A percentile compares a stretch with the other conserved stretches of the same genome.
Conservation (phyloP, 371 early-diverging fungal genomes). For the Mortierella sp. region DNA sequence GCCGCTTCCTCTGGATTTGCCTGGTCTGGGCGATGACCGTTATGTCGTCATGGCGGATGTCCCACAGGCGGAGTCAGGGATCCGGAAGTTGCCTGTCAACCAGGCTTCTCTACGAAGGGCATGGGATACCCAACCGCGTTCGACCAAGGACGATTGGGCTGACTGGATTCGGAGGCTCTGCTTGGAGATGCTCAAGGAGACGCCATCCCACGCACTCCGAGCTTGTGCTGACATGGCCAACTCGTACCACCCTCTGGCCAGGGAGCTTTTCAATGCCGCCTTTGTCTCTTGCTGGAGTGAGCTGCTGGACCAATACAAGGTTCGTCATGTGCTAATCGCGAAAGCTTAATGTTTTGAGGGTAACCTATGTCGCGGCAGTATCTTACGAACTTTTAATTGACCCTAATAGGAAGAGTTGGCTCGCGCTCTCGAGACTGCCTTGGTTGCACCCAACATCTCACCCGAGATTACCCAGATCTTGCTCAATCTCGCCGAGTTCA, state of each 20-base stretch:
- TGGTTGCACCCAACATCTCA: slow-evolving; percentile 88
- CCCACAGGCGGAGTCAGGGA: slow-evolving; percentile 56
- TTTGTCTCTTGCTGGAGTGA: slow-evolving; percentile 98
- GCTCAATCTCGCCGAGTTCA: slow-evolving; percentile 96
- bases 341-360: not conserved
- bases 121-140: slow-evolving; percentile 93
- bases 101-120: slow-evolving; percentile 90
- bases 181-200: slow-evolving; percentile 95
- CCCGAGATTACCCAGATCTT: slow-evolving; percentile 94
- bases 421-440: slow-evolving; percentile 85
- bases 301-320: slow-evolving; percentile 90
- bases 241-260: slow-evolving; percentile 86
- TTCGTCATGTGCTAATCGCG: not conserved
- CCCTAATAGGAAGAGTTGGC: slow-evolving; percentile 85
- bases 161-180: slow-evolving; percentile 96
- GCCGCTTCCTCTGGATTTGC: slow-evolving; percentile 70
- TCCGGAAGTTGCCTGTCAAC: slow-evolving; percentile 87
- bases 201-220: slow-evolving; percentile 95
- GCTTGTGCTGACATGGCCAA: slow-evolving; percentile 91
- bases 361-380: not conserved
- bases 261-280: slow-evolving; percentile 96
- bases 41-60: slow-evolving; percentile 45
- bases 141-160: slow-evolving; percentile 96
- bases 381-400: not conserved
- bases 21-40: slow-evolving; percentile 64